Base-by-base conservation (phyloP, 2,329 filamentous ascomycete genomes). In the Botrytis fabae region DNA sequence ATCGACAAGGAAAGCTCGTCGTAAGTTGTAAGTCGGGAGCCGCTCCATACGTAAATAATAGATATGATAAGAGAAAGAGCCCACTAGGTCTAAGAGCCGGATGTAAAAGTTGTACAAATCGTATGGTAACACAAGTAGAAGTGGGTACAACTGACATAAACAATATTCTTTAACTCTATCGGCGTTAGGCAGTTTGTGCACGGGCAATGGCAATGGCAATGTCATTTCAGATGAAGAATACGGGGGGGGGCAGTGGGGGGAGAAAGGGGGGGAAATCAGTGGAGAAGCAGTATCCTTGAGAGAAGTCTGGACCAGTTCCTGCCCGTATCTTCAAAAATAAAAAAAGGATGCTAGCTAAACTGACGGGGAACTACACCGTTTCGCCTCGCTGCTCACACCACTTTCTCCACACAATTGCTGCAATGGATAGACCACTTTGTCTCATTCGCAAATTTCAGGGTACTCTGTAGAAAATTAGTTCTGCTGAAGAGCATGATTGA, bases 311-410 rank as follows among this genome's bases (percentile, higher is more conserved):
- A 42, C 65, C 48, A 69, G 65, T 48, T 66, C n/a, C 46, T 69
- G 35, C 28, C 65, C 54, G 35, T 14, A 28, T 51, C 40, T 42
- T 46, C 12, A 40, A n/a, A 25, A n/a, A 40, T 54, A 25, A n/a
- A 14, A 35, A 66, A 38, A 51, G 6, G 35, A 38, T 32, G 40
- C 22, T 54, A 66, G 40, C 22, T 54, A 66, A n/a, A 42, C 65
- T 16, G n/a, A 42, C 48, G 48, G 65, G 64, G 48, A 68, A 68
- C 48, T 42, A 68, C 65, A 51, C 65, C 48, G 65, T 57, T 68
- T 57, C 65, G 48, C 48, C 48, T 68, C 61, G 61, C n/a, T 60
- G 57, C 32, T 60, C 20, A 28, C 12, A 35, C 42, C 62, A 65
- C 28, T 44, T 44, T 22, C 28, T 44, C 38, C 46, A 61, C 64